Percentiles rank a stretch among this genome's conserved stretches.
Evolutionary conservation across 2,329 filamentous ascomycete species (phyloP).

Genomic region (Fusarium guadeloupense): DNA sequence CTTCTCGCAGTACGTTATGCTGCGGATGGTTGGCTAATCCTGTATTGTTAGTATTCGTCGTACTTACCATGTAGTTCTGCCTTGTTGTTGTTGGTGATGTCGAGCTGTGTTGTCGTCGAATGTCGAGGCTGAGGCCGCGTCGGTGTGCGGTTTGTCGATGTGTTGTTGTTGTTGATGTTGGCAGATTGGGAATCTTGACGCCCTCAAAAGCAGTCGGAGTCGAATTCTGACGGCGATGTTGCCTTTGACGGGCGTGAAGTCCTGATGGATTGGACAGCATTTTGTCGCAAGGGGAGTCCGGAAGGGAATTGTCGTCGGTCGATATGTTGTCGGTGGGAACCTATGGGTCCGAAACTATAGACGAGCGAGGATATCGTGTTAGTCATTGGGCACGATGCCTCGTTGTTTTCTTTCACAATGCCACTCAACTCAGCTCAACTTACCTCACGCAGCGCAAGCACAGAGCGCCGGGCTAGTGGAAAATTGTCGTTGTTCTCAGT

Average conservation of each 20-base stretch:
- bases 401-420: not conserved
- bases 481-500: constrained; percentile 59
- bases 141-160: constrained; percentile 68
- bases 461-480: constrained; percentile 76
- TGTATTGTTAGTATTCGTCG: constrained; percentile 63
- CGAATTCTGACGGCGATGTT: constrained; percentile 87
- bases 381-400: not conserved
- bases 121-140: constrained; percentile 86
- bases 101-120: constrained; percentile 64
- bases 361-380: constrained; percentile 7
- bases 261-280: constrained; percentile 83
- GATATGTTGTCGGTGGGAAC: constrained; percentile 59
- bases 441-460: constrained; percentile 87
- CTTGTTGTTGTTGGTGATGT: constrained; percentile 41
- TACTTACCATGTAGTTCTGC: constrained; percentile 59
- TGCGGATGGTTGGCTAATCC: constrained; percentile 68
- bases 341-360: constrained; percentile 58
- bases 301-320: constrained; percentile 64
- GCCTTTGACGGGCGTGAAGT: constrained; percentile 68
- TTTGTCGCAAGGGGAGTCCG: constrained; percentile 74
- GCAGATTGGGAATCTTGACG: constrained; percentile 73
- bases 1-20: constrained; percentile 82
- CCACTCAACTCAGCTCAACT: too few species aligned
- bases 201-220: constrained; percentile 82
- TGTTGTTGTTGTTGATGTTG: constrained; percentile 56